Percentiles rank a stretch among this genome's conserved stretches.
Conservation (phyloP, 495 filamentous ascomycete species). For the Annulohypoxylon stygium region DNA sequence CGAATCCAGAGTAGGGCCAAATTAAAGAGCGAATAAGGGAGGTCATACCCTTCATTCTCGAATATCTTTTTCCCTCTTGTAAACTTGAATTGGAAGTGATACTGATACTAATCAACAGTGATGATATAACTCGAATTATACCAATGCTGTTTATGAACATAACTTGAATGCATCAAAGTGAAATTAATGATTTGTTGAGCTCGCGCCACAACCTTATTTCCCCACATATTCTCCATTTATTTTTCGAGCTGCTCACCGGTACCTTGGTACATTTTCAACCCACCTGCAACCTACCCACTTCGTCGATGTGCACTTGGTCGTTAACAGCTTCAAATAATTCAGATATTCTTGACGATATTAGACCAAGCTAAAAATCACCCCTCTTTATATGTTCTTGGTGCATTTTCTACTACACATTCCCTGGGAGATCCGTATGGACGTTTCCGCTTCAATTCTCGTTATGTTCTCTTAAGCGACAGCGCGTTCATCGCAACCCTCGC, state of each 20-base stretch:
- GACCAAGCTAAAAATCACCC: slow-evolving; percentile 5
- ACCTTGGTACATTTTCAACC: slow-evolving; percentile 11
- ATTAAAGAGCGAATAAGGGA: background rate
- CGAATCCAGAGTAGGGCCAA: slow-evolving; percentile 1
- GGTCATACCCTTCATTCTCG: background rate
- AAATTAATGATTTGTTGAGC: slow-evolving; percentile 13
- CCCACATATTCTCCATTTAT: slow-evolving; percentile 3
- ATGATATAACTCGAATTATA: background rate
- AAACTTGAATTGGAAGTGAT: too few relatives aligned
- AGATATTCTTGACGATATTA: slow-evolving; percentile 13
- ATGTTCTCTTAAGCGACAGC: slow-evolving; percentile 35
- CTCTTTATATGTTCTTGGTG: background rate
- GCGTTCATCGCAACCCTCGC: slow-evolving; percentile 31
- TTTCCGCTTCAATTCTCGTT: slow-evolving; percentile 11
- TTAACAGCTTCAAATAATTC: slow-evolving; percentile 12
- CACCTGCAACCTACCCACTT: slow-evolving; percentile 28
- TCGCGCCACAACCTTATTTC: slow-evolving; percentile 34
- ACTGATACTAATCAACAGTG: too few relatives aligned
- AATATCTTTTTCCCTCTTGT: background rate
- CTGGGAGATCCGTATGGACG: slow-evolving; percentile 8
- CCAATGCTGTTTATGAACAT: background rate
- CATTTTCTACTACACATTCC: background rate
- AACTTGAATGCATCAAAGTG: background rate
- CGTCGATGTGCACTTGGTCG: slow-evolving; percentile 9
- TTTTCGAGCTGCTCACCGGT: slow-evolving; percentile 2